Evolutionary conservation across 305 asterid genomes (phyloP).

Genomic region (Stenogyne calaminthoides): DNA sequence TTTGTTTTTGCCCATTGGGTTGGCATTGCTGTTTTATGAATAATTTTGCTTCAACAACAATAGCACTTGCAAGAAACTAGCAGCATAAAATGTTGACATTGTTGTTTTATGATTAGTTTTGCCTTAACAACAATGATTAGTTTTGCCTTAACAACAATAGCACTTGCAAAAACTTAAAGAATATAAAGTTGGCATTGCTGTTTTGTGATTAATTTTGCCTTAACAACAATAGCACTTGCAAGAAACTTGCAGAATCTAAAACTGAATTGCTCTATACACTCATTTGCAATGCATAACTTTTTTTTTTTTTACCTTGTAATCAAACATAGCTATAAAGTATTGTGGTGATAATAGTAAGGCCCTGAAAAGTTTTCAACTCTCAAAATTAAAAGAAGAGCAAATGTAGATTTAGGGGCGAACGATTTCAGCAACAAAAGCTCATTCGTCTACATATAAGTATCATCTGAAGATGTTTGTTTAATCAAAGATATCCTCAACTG

Average conservation of each 20-base stretch:
- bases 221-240: neutral
- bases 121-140: too few relatives aligned
- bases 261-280: too few relatives aligned
- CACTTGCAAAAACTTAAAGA: neutral
- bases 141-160: neutral
- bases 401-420: neutral
- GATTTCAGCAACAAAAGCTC: neutral
- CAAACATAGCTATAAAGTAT: too few relatives aligned
- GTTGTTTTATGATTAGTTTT: neutral
- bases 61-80: neutral
- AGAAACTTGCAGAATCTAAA: neutral
- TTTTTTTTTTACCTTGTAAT: too few relatives aligned
- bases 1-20: neutral
- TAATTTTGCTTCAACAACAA: neutral
- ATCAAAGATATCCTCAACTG: neutral
- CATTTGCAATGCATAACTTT: too few relatives aligned
- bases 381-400: neutral
- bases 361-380: neutral
- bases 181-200: neutral
- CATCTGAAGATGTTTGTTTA: slow-evolving; percentile 2
- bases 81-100: neutral
- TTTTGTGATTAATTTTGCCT: neutral
- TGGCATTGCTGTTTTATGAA: neutral
- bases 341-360: too few relatives aligned
- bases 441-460: neutral